Percentiles rank a stretch among this genome's conserved stretches.
Conservation (phyloP, 1,139 yeast species). For the Magnusiomyces sp. region DNA sequence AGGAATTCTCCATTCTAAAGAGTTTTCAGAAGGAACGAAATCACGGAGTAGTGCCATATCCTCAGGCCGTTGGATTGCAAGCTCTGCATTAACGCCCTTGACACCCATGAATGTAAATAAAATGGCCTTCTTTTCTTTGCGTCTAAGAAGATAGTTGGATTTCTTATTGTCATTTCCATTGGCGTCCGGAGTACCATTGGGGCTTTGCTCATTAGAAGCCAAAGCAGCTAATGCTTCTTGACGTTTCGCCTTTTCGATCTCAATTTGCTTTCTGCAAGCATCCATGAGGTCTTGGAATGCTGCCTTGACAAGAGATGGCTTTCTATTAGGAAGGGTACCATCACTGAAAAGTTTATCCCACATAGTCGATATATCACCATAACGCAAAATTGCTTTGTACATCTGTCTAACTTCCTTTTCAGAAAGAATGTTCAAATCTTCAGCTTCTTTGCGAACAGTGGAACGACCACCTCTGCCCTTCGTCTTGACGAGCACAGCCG, state of each 20-base stretch:
- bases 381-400: conserved; percentile 71
- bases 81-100: conserved; percentile 84
- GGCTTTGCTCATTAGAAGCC: conserved; percentile 33
- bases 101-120: conserved; percentile 85
- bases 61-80: conserved; percentile 69
- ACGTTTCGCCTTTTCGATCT: conserved; percentile 60
- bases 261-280: conserved; percentile 53
- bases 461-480: conserved; percentile 17
- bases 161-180: conserved; percentile 1
- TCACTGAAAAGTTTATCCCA: conserved; percentile 88
- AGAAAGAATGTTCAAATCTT: conserved; percentile 46
- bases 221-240: conserved; percentile 45
- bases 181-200: neutral
- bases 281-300: conserved; percentile 65
- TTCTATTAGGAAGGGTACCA: conserved; percentile 79
- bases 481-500: conserved; percentile 27
- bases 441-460: conserved; percentile 26
- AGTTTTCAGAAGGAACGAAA: conserved; percentile 44
- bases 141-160: conserved; percentile 30
- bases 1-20: conserved; percentile 43
- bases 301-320: conserved; percentile 71
- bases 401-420: conserved; percentile 85
- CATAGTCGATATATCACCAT: conserved; percentile 72
- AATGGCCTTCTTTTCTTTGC: conserved; percentile 80
- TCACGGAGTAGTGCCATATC: conserved; percentile 64